Evolutionary conservation across 805 yeast genomes (phyloP).

Genomic region (Blastobotrys americana): DNA sequence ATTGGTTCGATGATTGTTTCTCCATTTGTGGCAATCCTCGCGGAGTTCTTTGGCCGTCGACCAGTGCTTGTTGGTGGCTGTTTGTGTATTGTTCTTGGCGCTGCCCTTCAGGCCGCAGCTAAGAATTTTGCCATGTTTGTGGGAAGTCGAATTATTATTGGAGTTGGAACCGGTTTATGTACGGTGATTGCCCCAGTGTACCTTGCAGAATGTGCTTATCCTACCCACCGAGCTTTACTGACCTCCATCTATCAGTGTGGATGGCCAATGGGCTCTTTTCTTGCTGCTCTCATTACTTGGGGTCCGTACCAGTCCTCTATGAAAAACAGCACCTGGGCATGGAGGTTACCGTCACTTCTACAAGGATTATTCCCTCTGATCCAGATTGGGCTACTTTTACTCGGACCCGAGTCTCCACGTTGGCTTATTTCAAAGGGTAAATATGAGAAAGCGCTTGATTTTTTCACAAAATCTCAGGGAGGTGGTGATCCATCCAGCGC

Average conservation of each 20-base stretch:
- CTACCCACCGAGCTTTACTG: slow-evolving; percentile 53
- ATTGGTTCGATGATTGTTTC: slow-evolving; percentile 67
- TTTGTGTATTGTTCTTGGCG: slow-evolving; percentile 52
- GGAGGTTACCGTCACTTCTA: slow-evolving; percentile 67
- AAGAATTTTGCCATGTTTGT: slow-evolving; percentile 59
- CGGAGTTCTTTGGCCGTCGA: slow-evolving; percentile 60
- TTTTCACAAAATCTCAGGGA: slow-evolving; percentile 16
- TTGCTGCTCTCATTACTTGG: slow-evolving; percentile 6
- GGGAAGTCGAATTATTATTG: slow-evolving; percentile 49
- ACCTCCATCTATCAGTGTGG: slow-evolving; percentile 54
- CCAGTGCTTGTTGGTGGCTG: slow-evolving; percentile 49
- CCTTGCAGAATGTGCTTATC: slow-evolving; percentile 64
- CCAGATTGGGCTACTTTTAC: slow-evolving; percentile 49
- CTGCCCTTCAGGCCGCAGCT: slow-evolving; percentile 60
- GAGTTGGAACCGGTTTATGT: slow-evolving; percentile 23
- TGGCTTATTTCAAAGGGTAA: slow-evolving; percentile 53
- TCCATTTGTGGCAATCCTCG: slow-evolving; percentile 48
- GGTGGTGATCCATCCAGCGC: slow-evolving; percentile 11
- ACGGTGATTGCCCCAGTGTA: slow-evolving; percentile 53
- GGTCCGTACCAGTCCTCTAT: slow-evolving; percentile 21
- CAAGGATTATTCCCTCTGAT: slow-evolving; percentile 57
- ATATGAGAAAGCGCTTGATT: slow-evolving; percentile 38
- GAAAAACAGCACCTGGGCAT: slow-evolving; percentile 35
- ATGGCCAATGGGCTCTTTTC: slow-evolving; percentile 64
- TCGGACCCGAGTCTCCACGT: slow-evolving; percentile 74